Evolutionary conservation across 208 protist species (phyloP).

Genomic region (Leishmania arabica): DNA sequence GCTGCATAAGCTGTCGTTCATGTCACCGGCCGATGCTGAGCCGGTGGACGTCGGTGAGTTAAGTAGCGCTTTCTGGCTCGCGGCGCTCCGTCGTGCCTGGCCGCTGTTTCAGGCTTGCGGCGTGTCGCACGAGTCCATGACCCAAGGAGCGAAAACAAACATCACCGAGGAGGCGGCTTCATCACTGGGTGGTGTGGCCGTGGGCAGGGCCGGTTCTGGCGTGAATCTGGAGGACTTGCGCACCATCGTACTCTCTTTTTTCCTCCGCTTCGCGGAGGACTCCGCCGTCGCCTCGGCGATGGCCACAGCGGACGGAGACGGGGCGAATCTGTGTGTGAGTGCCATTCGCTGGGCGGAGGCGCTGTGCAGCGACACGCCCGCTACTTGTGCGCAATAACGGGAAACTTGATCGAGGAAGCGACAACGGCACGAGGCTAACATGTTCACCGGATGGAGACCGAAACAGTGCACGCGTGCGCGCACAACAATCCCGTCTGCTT

Average conservation of each 20-base stretch:
- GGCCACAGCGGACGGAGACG: constrained; percentile 6
- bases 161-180: neutral
- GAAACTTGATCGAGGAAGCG: neutral
- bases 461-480: neutral
- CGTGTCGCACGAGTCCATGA: neutral
- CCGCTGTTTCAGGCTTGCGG: constrained; percentile 11
- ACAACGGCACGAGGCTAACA: neutral
- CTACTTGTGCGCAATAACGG: neutral
- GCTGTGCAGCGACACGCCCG: neutral
- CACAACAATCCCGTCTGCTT: neutral
- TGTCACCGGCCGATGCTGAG: neutral
- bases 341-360: constrained; percentile 17
- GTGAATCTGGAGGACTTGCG: constrained; percentile 11
- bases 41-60: neutral
- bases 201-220: neutral
- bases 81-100: constrained; percentile 14
- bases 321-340: constrained; percentile 4
- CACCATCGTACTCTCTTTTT: constrained; percentile 19
- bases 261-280: constrained; percentile 24
- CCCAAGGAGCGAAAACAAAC: neutral
- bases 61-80: constrained; percentile 5
- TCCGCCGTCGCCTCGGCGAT: constrained; percentile 10
- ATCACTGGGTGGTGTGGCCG: no score
- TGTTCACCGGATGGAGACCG: neutral
- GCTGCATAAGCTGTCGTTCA: neutral